Percentiles rank a stretch among this genome's conserved stretches.
Evolutionary conservation across 2,329 filamentous ascomycete species (phyloP).

Genomic region (Scedosporium boydii): DNA sequence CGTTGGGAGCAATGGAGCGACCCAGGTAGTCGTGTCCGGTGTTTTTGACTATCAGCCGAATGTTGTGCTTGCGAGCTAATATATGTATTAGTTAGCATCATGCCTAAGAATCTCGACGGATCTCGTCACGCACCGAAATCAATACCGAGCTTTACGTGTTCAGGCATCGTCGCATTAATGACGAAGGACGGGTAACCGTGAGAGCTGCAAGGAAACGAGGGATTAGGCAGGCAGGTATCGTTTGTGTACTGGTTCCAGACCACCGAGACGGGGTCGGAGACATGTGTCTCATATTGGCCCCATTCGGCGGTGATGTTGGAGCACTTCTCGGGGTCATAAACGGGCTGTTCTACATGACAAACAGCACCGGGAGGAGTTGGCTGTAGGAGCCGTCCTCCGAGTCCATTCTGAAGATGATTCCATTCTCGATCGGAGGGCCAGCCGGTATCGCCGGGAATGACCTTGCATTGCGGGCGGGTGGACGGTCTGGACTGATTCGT

Average conservation of each 20-base stretch:
- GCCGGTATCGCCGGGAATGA: no score
- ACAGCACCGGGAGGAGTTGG: background rate
- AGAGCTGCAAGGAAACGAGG: conserved; percentile 24
- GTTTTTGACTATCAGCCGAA: conserved; percentile 22
- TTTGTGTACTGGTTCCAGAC: background rate
- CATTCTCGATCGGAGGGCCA: no score
- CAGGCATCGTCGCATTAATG: conserved; percentile 20
- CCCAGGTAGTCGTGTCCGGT: conserved; percentile 28
- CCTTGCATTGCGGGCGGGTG: no score
- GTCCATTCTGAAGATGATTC: background rate
- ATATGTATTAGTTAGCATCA: background rate
- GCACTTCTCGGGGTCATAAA: background rate
- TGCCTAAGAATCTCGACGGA: no score
- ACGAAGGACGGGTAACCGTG: conserved; percentile 32
- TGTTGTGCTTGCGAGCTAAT: background rate
- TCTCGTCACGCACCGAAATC: conserved; percentile 16
- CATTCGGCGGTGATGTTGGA: background rate
- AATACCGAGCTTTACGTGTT: conserved; percentile 22
- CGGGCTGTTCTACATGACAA: background rate
- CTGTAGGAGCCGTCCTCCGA: background rate
- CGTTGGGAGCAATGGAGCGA: conserved; percentile 15
- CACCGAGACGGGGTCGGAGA: background rate
- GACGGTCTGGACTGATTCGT: no score
- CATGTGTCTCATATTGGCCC: background rate
- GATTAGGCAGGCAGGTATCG: background rate